Conservation (phyloP, 352 stramenopile species). For the Globisporangium perplexum region DNA sequence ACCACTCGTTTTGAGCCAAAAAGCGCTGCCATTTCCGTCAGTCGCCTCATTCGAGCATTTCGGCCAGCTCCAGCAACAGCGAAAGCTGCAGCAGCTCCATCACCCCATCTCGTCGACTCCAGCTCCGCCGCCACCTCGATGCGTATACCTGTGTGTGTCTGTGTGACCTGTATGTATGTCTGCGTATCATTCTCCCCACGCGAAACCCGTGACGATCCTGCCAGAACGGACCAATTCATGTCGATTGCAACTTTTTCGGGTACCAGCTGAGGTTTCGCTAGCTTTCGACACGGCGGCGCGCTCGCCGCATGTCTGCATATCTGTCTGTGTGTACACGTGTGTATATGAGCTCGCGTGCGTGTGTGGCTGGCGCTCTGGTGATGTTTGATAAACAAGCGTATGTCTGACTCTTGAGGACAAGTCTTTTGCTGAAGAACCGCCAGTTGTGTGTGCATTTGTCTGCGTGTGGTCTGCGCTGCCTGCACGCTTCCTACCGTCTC, state of each 20-base stretch:
- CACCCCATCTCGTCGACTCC: background rate
- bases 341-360: background rate
- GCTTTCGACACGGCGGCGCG: background rate
- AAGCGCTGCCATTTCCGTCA: background rate
- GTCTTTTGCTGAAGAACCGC: slow-evolving; percentile 40
- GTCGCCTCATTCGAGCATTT: background rate
- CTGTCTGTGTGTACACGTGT: slow-evolving; percentile 2
- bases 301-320: background rate
- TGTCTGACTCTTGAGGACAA: slow-evolving; percentile 83
- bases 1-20: background rate
- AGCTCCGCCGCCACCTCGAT: background rate
- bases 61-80: background rate
- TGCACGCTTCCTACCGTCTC: too few relatives aligned
- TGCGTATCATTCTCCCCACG: background rate
- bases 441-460: background rate
- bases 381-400: slow-evolving; percentile 85
- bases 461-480: background rate
- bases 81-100: background rate
- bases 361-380: slow-evolving; percentile 30
- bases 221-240: slow-evolving; percentile 86
- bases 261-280: slow-evolving; percentile 79
- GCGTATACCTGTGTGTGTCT: background rate
- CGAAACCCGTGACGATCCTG: slow-evolving; percentile 70
- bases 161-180: too few relatives aligned
- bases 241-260: slow-evolving; percentile 89